These are phyloP conservation scores for Avena eriantha DNA, from an alignment of 176 grass and related monocot species.

Conservation along the genomic window DNA sequence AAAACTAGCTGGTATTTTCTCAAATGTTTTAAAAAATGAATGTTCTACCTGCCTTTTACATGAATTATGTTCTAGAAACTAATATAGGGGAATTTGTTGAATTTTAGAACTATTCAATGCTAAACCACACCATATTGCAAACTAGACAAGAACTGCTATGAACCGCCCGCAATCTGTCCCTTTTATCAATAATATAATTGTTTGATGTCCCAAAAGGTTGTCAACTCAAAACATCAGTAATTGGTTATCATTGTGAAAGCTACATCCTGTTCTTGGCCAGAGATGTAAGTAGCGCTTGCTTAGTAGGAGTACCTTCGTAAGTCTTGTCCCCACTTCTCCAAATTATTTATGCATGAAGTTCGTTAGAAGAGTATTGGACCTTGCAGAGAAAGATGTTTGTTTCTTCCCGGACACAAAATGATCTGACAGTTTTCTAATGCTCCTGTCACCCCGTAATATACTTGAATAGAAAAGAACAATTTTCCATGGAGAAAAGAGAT, in stretches of 20 bases:
- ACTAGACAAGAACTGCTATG: slow-evolving; percentile 25
- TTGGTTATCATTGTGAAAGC: slow-evolving; percentile 20
- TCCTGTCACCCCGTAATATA: slow-evolving; percentile 27
- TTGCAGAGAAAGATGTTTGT: slow-evolving; percentile 22
- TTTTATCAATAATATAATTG: background rate
- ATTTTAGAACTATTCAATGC: background rate
- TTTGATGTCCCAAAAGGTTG: slow-evolving; percentile 5
- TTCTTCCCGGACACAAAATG: slow-evolving; percentile 3
- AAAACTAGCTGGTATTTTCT: background rate
- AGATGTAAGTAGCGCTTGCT: background rate
- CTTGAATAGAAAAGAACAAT: slow-evolving; percentile 26
- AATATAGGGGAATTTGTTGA: slow-evolving; percentile 31
- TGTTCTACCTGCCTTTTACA: slow-evolving; percentile 31
- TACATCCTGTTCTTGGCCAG: slow-evolving; percentile 12
- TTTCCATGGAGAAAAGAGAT: slow-evolving; percentile 2
- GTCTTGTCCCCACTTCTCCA: background rate
- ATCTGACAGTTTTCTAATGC: slow-evolving; percentile 12
- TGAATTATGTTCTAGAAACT: slow-evolving; percentile 23
- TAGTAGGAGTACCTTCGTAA: slow-evolving; percentile 12
- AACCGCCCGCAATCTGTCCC: background rate
- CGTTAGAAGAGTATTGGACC: slow-evolving; percentile 14
- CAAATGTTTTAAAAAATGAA: slow-evolving; percentile 33
- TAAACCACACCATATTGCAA: slow-evolving; percentile 16
- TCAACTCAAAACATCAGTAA: background rate
- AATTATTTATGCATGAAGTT: slow-evolving; percentile 31